These are phyloP conservation scores for Filobasidium wieringae DNA, from an alignment of 768 basidiomycete species.

Conservation along the genomic window DNA sequence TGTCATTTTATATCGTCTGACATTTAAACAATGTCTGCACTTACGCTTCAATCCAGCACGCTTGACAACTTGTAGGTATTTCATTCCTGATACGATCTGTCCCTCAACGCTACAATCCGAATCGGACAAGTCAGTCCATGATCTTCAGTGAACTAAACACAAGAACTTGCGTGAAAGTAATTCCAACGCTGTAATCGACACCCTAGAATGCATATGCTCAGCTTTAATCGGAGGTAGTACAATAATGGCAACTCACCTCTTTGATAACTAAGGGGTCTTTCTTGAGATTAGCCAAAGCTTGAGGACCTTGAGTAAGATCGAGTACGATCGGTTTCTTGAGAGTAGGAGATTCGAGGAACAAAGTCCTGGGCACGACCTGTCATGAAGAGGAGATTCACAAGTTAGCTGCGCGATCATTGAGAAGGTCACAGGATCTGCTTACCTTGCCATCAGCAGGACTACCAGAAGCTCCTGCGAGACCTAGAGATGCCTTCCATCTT, in stretches of 20 bases:
- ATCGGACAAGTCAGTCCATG: conserved; percentile 54
- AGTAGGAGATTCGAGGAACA: conserved; percentile 69
- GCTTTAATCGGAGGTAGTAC: neutral
- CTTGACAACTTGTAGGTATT: conserved; percentile 80
- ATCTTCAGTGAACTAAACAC: neutral
- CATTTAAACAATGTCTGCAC: neutral
- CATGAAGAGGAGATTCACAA: neutral
- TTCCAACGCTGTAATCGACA: conserved; percentile 58
- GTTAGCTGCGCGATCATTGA: neutral
- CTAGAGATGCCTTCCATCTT: conserved; percentile 90
- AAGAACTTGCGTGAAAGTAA: conserved; percentile 45
- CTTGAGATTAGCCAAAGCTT: conserved; percentile 47
- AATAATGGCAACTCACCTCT: conserved; percentile 1
- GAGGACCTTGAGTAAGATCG: conserved; percentile 49
- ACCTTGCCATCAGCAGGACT: conserved; percentile 51
- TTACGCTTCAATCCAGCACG: conserved; percentile 61
- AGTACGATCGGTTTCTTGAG: conserved; percentile 54
- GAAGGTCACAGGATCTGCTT: conserved; percentile 3
- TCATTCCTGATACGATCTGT: conserved; percentile 53
- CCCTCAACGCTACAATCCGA: conserved; percentile 70
- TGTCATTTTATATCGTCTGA: conserved; percentile 1
- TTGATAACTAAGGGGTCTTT: conserved; percentile 51
- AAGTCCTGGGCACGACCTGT: conserved; percentile 39
- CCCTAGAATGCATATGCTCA: conserved; percentile 34
- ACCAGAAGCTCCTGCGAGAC: conserved; percentile 50